phyloP scores from a whole-genome alignment of 371 early-diverging fungal genomes.

The Mortierella sp. region DNA sequence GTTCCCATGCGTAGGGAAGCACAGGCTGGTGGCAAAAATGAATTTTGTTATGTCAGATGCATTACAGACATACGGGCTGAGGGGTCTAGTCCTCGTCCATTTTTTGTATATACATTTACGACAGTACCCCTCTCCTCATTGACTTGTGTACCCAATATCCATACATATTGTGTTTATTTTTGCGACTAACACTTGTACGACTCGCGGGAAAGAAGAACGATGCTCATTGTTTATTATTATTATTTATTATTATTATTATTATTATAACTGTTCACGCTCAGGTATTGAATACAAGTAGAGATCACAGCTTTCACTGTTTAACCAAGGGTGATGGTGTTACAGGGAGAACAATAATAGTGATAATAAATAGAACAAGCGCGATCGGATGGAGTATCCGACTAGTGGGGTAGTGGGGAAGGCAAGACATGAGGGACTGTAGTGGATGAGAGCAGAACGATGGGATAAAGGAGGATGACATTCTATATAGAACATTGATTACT shows the following conservation, averaged over 20 bases:
- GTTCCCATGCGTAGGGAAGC: too few species aligned
- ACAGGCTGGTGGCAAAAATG: slow-evolving; percentile 12
- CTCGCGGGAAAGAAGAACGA: slow-evolving; percentile 23
- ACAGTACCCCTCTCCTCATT: neutral
- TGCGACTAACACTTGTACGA: slow-evolving; percentile 7
- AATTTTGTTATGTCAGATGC: too few species aligned
- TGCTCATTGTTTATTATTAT: slow-evolving; percentile 11
- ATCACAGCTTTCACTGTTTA: neutral
- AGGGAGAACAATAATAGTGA: too few species aligned
- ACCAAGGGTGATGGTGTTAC: neutral
- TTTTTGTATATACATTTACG: neutral
- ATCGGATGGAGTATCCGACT: too few species aligned
- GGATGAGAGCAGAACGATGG: neutral
- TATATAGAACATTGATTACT: neutral
- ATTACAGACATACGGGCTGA: neutral
- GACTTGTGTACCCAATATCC: neutral
- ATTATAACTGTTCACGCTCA: neutral
- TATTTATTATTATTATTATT: slow-evolving; percentile 4
- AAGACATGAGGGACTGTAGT: neutral
- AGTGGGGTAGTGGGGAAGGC: too few species aligned
- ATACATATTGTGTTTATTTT: too few species aligned
- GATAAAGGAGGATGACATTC: neutral
- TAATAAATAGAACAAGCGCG: neutral
- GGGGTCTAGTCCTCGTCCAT: slow-evolving; percentile 16
- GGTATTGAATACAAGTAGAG: neutral